phyloP scores from a whole-genome alignment of 2,329 filamentous ascomycete genomes.

The Pseudogymnoascus sp. region DNA sequence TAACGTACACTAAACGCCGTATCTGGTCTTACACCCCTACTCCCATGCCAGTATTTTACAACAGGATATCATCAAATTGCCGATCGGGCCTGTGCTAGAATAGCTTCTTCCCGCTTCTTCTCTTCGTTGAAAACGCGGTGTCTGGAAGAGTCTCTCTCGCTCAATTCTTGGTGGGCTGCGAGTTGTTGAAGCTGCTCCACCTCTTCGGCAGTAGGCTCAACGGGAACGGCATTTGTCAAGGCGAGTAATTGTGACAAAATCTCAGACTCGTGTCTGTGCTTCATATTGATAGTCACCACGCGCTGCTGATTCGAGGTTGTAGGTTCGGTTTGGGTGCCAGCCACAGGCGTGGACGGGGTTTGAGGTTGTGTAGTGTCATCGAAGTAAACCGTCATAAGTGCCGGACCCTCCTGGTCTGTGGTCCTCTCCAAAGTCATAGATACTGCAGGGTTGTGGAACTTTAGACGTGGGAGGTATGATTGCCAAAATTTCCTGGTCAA shows the following conservation, averaged over 20 bases:
- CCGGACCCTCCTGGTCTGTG: constrained; percentile 43
- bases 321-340: constrained; percentile 30
- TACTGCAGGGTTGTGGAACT: constrained; percentile 85
- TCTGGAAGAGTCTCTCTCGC: constrained; percentile 45
- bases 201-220: constrained; percentile 53
- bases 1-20: constrained; percentile 9
- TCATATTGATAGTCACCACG: constrained; percentile 51
- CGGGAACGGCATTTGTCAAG: constrained; percentile 49
- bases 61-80: constrained; percentile 10
- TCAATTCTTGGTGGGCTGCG: constrained; percentile 43
- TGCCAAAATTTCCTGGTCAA: constrained; percentile 76
- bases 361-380: constrained; percentile 34
- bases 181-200: constrained; percentile 47
- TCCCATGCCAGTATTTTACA: constrained; percentile 1
- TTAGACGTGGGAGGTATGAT: constrained; percentile 71
- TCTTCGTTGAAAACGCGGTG: constrained; percentile 44
- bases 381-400: constrained; percentile 59
- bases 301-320: constrained; percentile 29
- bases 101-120: constrained; percentile 52
- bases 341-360: constrained; percentile 36
- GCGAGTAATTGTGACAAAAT: constrained; percentile 56
- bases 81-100: constrained; percentile 45
- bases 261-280: constrained; percentile 47
- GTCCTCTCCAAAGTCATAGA: constrained; percentile 75
- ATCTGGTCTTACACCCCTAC: constrained; percentile 3